Conservation (phyloP, 108 stramenopile genomes). For the Heterococcus sp. region DNA sequence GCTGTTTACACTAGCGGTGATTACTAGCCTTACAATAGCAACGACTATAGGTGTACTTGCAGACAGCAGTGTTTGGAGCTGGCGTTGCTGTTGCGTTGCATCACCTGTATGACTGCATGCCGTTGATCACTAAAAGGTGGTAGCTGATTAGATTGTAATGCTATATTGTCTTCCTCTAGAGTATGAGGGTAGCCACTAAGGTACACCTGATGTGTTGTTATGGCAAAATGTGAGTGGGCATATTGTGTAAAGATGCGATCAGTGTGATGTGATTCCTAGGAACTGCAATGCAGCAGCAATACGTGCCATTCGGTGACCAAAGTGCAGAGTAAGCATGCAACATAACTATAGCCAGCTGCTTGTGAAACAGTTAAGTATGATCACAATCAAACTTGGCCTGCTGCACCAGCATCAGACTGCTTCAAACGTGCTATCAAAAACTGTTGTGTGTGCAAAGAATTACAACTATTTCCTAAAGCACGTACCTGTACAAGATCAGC, state of each 20-base stretch:
- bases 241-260: neutral
- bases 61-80: neutral
- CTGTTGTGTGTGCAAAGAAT: neutral
- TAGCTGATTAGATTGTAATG: slow-evolving; percentile 7
- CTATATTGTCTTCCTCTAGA: slow-evolving; percentile 35
- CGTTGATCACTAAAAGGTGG: neutral
- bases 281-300: neutral
- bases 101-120: neutral
- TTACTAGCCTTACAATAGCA: neutral
- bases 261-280: neutral
- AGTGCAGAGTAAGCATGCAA: neutral
- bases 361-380: too few species aligned
- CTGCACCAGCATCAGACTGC: too few species aligned
- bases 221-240: too few species aligned
- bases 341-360: too few species aligned
- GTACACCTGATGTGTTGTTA: neutral
- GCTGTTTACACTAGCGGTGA: neutral
- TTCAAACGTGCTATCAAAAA: neutral
- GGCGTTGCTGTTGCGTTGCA: neutral
- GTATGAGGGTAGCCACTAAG: slow-evolving; percentile 45
- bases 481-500: neutral
- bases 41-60: neutral
- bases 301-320: neutral
- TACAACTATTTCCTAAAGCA: too few species aligned
- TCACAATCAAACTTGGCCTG: too few species aligned